These are phyloP conservation scores for Pyrenophora tritici-repentis DNA, from an alignment of 2,329 filamentous ascomycete species.

Conservation along the genomic window DNA sequence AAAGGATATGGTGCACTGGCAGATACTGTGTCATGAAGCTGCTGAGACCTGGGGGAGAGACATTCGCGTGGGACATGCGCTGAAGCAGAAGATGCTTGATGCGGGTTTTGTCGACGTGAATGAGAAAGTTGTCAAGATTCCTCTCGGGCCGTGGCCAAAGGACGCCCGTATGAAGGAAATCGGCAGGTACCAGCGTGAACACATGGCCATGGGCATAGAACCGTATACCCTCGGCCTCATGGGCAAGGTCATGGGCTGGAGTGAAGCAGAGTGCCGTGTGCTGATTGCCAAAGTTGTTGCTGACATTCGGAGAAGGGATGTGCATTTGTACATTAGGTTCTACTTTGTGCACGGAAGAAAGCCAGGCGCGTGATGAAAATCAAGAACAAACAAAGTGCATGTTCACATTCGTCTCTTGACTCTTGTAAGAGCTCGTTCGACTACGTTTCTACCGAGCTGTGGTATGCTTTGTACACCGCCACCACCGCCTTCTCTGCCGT, in stretches of 20 bases:
- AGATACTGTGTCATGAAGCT: conserved; percentile 37
- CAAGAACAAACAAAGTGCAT: conserved; percentile 23
- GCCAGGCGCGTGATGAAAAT: conserved; percentile 20
- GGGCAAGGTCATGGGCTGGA: conserved; percentile 44
- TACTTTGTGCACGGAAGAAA: conserved; percentile 43
- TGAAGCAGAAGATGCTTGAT: conserved; percentile 36
- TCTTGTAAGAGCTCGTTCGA: conserved; percentile 42
- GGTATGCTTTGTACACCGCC: conserved; percentile 39
- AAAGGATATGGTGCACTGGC: conserved; percentile 32
- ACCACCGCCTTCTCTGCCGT: conserved; percentile 9
- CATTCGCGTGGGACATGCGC: conserved; percentile 26
- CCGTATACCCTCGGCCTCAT: conserved; percentile 45
- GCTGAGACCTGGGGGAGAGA: conserved; percentile 34
- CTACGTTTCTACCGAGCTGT: conserved; percentile 41
- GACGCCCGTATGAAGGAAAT: conserved; percentile 57
- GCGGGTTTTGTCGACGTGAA: conserved; percentile 42
- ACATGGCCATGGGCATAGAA: conserved; percentile 44
- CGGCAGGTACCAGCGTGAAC: conserved; percentile 49
- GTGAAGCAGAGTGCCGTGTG: conserved; percentile 40
- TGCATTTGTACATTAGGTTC: conserved; percentile 43
- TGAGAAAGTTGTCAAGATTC: conserved; percentile 45
- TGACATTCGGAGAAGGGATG: conserved; percentile 35
- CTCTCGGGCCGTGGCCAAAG: conserved; percentile 52
- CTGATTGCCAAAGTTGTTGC: conserved; percentile 41
- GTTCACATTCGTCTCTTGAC: conserved; percentile 44